These are phyloP conservation scores for Psilocybe subaeruginosa DNA, from an alignment of 768 basidiomycete genomes.

Conservation along the genomic window DNA sequence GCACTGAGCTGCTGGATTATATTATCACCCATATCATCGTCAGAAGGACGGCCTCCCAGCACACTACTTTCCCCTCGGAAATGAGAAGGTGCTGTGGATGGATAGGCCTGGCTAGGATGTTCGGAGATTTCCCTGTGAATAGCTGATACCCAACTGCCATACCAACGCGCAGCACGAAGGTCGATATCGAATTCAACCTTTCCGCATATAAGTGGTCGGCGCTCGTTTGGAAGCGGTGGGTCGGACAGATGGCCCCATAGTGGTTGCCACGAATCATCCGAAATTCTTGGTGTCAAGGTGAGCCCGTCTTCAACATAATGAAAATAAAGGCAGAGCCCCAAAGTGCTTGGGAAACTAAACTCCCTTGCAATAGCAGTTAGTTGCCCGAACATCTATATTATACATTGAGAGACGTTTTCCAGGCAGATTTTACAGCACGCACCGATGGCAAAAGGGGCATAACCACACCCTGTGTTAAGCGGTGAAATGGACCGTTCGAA, in stretches of 20 bases:
- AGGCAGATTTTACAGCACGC: conserved; percentile 17
- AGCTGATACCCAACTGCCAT: conserved; percentile 66
- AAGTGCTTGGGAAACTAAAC: conserved; percentile 77
- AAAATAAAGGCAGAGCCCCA: conserved; percentile 81
- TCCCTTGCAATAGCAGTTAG: conserved; percentile 79
- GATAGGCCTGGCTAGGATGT: conserved; percentile 28
- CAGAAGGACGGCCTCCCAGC: conserved; percentile 40
- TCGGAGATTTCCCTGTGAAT: conserved; percentile 47
- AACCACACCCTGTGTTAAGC: conserved; percentile 68
- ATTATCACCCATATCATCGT: conserved; percentile 37
- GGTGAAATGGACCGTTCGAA: conserved; percentile 58
- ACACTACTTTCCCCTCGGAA: conserved; percentile 57
- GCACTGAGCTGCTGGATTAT: conserved; percentile 30
- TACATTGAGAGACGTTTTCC: background rate
- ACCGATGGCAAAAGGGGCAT: conserved; percentile 81
- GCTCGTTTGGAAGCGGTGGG: conserved; percentile 31
- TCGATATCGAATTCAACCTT: conserved; percentile 91
- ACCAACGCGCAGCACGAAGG: conserved; percentile 76
- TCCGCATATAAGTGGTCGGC: conserved; percentile 66
- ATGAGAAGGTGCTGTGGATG: conserved; percentile 50
- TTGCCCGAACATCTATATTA: conserved; percentile 70
- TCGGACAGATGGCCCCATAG: conserved; percentile 71
- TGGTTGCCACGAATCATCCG: conserved; percentile 77
- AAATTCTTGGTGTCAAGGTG: conserved; percentile 67
- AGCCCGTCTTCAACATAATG: conserved; percentile 61